phyloP scores from a whole-genome alignment of 768 basidiomycete species.

The Polyporus arcularius region DNA sequence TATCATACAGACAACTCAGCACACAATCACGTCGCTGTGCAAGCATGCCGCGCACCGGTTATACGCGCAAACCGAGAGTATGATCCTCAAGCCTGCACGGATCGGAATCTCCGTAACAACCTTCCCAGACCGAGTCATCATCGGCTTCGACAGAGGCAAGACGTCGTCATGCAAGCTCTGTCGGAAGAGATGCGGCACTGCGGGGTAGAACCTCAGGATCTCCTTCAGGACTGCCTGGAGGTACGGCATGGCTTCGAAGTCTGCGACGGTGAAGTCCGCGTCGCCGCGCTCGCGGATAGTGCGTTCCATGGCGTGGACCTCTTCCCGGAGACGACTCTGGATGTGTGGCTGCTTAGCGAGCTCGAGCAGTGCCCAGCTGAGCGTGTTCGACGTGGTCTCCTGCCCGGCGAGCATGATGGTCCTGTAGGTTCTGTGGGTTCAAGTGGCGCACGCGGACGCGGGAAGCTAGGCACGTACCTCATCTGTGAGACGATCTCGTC shows the following conservation, averaged over 20 bases:
- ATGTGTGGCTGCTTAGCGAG: conserved; percentile 58
- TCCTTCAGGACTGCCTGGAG: conserved; percentile 55
- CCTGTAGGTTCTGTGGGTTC: neutral
- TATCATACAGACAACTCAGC: neutral
- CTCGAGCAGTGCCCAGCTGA: conserved; percentile 65
- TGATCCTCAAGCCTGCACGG: conserved; percentile 51
- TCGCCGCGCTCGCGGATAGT: conserved; percentile 38
- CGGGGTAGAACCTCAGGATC: conserved; percentile 55
- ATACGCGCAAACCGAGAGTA: conserved; percentile 55
- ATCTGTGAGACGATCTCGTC: conserved; percentile 32
- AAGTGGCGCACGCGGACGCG: neutral
- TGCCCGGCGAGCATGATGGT: conserved; percentile 39
- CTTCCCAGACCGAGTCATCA: conserved; percentile 47
- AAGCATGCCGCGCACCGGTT: conserved; percentile 42
- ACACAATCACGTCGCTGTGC: neutral
- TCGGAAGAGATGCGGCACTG: conserved; percentile 54
- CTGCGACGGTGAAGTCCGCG: conserved; percentile 44
- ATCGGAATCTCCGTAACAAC: conserved; percentile 45
- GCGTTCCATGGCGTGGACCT: conserved; percentile 45
- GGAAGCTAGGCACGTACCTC: conserved; percentile 16
- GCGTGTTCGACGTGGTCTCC: conserved; percentile 60
- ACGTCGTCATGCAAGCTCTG: conserved; percentile 53
- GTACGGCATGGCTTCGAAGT: conserved; percentile 54
- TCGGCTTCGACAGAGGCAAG: conserved; percentile 58
- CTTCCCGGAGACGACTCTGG: conserved; percentile 62